These are phyloP conservation scores for Diversispora eburnea DNA, from an alignment of 192 early-diverging fungal species.

Conservation along the genomic window DNA sequence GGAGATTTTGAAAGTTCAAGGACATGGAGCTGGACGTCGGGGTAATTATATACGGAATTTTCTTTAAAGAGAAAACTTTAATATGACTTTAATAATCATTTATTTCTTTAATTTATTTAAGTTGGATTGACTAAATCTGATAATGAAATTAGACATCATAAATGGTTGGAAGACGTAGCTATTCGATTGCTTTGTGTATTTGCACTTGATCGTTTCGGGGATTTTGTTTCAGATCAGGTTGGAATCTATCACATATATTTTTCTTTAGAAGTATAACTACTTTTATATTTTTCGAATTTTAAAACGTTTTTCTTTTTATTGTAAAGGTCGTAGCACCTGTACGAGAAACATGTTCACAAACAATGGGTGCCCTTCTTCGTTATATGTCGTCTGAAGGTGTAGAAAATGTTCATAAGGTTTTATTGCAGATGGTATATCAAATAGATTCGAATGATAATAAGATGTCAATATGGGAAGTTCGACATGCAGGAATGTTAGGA, in stretches of 20 bases:
- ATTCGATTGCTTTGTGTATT: conserved; percentile 93
- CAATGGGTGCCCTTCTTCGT: conserved; percentile 68
- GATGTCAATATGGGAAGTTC: conserved; percentile 80
- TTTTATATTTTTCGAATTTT: too few relatives aligned
- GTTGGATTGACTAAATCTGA: conserved; percentile 47
- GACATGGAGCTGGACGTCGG: conserved; percentile 73
- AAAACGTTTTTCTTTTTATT: not conserved
- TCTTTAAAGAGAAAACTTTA: too few relatives aligned
- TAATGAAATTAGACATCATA: conserved; percentile 69
- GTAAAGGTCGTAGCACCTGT: conserved; percentile 83
- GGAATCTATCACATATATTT: not conserved
- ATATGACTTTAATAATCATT: too few relatives aligned
- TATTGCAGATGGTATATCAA: conserved; percentile 68
- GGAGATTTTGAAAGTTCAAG: conserved; percentile 83
- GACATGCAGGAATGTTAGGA: conserved; percentile 88
- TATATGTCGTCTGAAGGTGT: conserved; percentile 57
- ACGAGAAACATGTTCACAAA: conserved; percentile 88
- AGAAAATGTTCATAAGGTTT: conserved; percentile 59
- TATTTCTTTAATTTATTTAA: conserved; percentile 5
- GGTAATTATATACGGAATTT: conserved; percentile 24
- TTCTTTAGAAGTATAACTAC: not conserved
- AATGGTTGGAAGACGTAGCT: conserved; percentile 82
- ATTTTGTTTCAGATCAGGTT: conserved; percentile 90
- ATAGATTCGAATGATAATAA: conserved; percentile 41
- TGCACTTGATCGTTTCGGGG: conserved; percentile 91